Conservation (phyloP, 2,329 filamentous ascomycete genomes). For the Fusarium decemcellulare region DNA sequence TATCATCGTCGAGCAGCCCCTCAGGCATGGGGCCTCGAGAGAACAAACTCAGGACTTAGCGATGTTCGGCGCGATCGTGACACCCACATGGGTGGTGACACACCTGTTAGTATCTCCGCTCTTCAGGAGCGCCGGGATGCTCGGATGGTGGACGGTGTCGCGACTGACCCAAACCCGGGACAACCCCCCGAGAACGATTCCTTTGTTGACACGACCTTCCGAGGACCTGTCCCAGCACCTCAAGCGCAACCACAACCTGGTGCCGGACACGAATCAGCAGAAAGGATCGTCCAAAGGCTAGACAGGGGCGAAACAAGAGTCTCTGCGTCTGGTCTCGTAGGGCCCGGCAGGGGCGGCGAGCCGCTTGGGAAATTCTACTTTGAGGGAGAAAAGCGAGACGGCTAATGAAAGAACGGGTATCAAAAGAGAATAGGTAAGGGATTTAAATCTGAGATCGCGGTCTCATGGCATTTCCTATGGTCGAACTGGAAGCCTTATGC, state of each 20-base stretch:
- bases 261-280: slow-evolving; percentile 68
- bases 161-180: slow-evolving; percentile 66
- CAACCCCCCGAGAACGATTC: slow-evolving; percentile 65
- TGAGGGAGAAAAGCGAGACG: slow-evolving; percentile 58
- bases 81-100: slow-evolving; percentile 54
- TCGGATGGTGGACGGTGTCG: slow-evolving; percentile 77
- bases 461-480: not conserved
- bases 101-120: slow-evolving; percentile 61
- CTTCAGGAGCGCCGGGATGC: slow-evolving; percentile 71
- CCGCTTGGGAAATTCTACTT: slow-evolving; percentile 73
- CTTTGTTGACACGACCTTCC: slow-evolving; percentile 76
- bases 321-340: slow-evolving; percentile 57
- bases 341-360: slow-evolving; percentile 60
- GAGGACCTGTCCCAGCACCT: slow-evolving; percentile 66
- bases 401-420: slow-evolving; percentile 8
- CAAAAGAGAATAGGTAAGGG: not conserved
- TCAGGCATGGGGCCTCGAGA: slow-evolving; percentile 62
- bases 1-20: slow-evolving; percentile 68
- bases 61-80: slow-evolving; percentile 58
- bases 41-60: slow-evolving; percentile 67
- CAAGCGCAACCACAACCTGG: slow-evolving; percentile 43
- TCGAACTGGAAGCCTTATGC: not conserved
- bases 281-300: slow-evolving; percentile 73
- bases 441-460: not conserved
- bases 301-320: slow-evolving; percentile 63